Conservation (phyloP, 2,329 filamentous ascomycete genomes). For the Leptographium procerum region DNA sequence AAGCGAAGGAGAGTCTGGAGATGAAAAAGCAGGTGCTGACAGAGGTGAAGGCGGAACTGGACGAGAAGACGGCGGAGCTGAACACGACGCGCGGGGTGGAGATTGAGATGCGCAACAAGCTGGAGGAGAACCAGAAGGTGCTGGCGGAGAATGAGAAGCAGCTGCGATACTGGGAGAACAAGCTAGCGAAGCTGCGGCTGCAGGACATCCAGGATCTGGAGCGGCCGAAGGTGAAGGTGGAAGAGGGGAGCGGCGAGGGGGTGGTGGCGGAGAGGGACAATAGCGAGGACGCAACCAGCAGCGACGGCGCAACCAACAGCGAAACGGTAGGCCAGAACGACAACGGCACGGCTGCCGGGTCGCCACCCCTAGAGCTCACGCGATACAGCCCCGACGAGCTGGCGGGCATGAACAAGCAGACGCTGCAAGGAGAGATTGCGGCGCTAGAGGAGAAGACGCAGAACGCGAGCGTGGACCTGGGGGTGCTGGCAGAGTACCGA, state of each 20-base stretch:
- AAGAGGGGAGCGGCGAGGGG: slow-evolving; percentile 1
- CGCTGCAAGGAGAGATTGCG: slow-evolving; percentile 50
- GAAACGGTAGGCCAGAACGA: slow-evolving; percentile 12
- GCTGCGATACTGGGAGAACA: slow-evolving; percentile 78
- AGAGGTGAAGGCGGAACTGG: slow-evolving; percentile 70
- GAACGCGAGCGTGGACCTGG: slow-evolving; percentile 76
- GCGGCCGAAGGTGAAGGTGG: slow-evolving; percentile 20
- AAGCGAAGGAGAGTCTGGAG: slow-evolving; percentile 68
- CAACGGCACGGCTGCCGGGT: slow-evolving; percentile 13
- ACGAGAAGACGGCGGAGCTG: slow-evolving; percentile 73
- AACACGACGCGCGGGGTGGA: slow-evolving; percentile 83
- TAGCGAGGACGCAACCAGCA: slow-evolving; percentile 10
- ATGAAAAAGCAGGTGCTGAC: slow-evolving; percentile 72
- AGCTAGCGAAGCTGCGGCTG: slow-evolving; percentile 69
- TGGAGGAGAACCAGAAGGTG: slow-evolving; percentile 90
- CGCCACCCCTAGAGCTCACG: slow-evolving; percentile 44
- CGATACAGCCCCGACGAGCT: slow-evolving; percentile 65
- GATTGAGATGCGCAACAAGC: slow-evolving; percentile 97
- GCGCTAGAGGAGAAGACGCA: slow-evolving; percentile 60
- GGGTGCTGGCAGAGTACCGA: slow-evolving; percentile 45
- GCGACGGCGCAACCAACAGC: slow-evolving; percentile 7
- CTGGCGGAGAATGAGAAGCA: slow-evolving; percentile 78
- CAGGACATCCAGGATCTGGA: slow-evolving; percentile 68
- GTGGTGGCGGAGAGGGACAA: slow-evolving; percentile 9
- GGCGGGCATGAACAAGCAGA: slow-evolving; percentile 52